These are phyloP conservation scores for Wickerhamomyces bisporus DNA, from an alignment of 805 yeast genomes.

Conservation along the genomic window DNA sequence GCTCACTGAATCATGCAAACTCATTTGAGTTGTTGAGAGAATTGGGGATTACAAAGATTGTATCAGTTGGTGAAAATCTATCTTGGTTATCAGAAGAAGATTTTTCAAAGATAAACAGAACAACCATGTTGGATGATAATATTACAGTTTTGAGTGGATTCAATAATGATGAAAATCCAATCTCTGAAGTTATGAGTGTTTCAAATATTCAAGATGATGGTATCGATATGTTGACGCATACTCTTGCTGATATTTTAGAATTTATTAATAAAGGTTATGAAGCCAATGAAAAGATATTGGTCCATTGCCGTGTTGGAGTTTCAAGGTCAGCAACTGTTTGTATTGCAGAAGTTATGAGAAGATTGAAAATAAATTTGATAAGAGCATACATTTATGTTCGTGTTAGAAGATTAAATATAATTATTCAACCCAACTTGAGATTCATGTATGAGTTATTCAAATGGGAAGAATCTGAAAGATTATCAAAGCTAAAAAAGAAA, in stretches of 20 bases:
- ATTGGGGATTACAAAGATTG: slow-evolving; percentile 66
- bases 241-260: slow-evolving; percentile 57
- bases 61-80: slow-evolving; percentile 81
- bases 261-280: slow-evolving; percentile 55
- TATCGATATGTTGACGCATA: slow-evolving; percentile 63
- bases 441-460: slow-evolving; percentile 87
- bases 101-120: slow-evolving; percentile 10
- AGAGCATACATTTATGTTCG: slow-evolving; percentile 85
- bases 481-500: neutral
- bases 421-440: slow-evolving; percentile 89
- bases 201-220: slow-evolving; percentile 88
- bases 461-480: slow-evolving; percentile 41
- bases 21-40: slow-evolving; percentile 54
- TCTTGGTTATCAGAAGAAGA: slow-evolving; percentile 47
- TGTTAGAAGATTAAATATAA: slow-evolving; percentile 82
- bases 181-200: slow-evolving; percentile 44
- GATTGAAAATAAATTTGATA: slow-evolving; percentile 61
- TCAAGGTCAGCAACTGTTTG: slow-evolving; percentile 93
- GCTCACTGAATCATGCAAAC: slow-evolving; percentile 79
- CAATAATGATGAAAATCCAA: slow-evolving; percentile 10
- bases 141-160: slow-evolving; percentile 15
- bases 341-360: slow-evolving; percentile 88
- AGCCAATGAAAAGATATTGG: slow-evolving; percentile 50
- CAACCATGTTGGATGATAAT: slow-evolving; percentile 10
- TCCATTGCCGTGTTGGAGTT: slow-evolving; percentile 95